Conservation (phyloP, 768 basidiomycete species). For the Russula sp. region DNA sequence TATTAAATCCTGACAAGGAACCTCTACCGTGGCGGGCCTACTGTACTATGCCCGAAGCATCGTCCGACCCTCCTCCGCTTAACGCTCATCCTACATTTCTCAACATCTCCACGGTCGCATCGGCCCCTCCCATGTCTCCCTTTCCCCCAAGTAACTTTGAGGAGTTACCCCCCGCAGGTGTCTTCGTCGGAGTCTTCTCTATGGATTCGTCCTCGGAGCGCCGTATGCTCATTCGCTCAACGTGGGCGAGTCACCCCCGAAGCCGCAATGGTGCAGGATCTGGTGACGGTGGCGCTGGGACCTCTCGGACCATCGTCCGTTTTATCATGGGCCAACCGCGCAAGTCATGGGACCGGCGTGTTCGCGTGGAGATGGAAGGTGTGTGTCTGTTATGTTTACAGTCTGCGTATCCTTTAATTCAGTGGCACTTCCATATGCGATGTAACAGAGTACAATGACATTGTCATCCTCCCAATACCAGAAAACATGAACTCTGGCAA, state of each 20-base stretch:
- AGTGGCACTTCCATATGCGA: neutral
- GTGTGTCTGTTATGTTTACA: conserved; percentile 29
- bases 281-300: conserved; percentile 64
- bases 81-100: conserved; percentile 33
- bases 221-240: conserved; percentile 78
- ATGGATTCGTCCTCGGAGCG: conserved; percentile 80
- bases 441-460: conserved; percentile 69
- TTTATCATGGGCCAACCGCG: conserved; percentile 86
- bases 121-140: conserved; percentile 28
- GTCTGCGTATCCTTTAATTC: neutral
- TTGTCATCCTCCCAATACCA: conserved; percentile 69
- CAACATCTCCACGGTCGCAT: conserved; percentile 23
- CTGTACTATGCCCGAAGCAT: conserved; percentile 62
- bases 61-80: conserved; percentile 37
- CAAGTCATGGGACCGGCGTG: conserved; percentile 67
- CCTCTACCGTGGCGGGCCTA: conserved; percentile 92
- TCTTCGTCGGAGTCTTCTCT: conserved; percentile 88
- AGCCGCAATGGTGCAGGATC: conserved; percentile 66
- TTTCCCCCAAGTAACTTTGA: conserved; percentile 77
- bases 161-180: conserved; percentile 68
- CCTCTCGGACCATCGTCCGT: conserved; percentile 77
- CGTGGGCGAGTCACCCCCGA: conserved; percentile 79
- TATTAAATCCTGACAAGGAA: conserved; percentile 93
- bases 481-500: conserved; percentile 99
- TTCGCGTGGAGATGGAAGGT: conserved; percentile 90